Evolutionary conservation across 106 monocot species (phyloP).

Genomic region (Dendrobium huoshanense): DNA sequence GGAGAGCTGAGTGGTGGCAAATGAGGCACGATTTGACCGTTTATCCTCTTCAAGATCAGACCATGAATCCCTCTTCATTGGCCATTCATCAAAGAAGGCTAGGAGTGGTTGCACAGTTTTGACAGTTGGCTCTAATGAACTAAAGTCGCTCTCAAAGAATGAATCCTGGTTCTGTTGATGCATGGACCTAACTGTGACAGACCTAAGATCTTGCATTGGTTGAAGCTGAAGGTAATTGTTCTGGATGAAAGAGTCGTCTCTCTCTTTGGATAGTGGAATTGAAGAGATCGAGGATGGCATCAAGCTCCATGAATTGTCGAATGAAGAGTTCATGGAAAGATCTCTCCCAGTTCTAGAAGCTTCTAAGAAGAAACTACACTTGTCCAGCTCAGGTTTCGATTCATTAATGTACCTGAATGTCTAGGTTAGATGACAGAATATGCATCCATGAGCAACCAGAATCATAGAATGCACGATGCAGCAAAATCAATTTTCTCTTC

Average conservation of each 20-base stretch:
- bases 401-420: conserved; percentile 43
- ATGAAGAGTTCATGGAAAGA: conserved; percentile 31
- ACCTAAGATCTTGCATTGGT: conserved; percentile 22
- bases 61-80: conserved; percentile 51
- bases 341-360: conserved; percentile 39
- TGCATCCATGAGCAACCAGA: not conserved
- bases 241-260: conserved; percentile 19
- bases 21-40: conserved; percentile 31
- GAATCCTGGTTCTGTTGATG: conserved; percentile 32
- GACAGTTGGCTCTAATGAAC: conserved; percentile 22
- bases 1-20: conserved; percentile 69
- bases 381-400: conserved; percentile 25
- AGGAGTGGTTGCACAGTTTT: conserved; percentile 43
- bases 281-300: conserved; percentile 34
- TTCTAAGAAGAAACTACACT: conserved; percentile 47
- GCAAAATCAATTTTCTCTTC: no score
- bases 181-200: conserved; percentile 29
- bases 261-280: conserved; percentile 18
- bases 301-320: conserved; percentile 38
- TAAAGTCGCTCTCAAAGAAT: conserved; percentile 40
- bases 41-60: conserved; percentile 45
- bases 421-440: not conserved
- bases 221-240: conserved; percentile 37
- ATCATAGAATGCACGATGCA: not conserved
- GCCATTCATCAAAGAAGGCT: conserved; percentile 81